phyloP scores from a whole-genome alignment of 345 rosid species.

The Limnanthes douglasii region DNA sequence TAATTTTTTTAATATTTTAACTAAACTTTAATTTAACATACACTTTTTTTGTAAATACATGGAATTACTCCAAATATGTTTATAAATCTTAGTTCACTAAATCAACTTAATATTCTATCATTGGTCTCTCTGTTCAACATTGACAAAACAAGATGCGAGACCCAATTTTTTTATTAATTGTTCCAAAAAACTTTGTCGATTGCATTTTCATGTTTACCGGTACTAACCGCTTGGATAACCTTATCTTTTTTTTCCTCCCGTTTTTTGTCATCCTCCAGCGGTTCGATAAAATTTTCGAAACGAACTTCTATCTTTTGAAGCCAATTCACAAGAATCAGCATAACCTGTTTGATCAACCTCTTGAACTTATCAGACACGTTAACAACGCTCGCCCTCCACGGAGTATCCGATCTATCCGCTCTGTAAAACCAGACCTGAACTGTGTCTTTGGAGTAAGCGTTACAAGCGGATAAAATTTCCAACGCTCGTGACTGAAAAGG shows the following conservation, averaged over 20 bases:
- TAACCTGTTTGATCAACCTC: slow-evolving; percentile 1
- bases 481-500: slow-evolving; percentile 25
- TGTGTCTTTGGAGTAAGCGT: slow-evolving; percentile 16
- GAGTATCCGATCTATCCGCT: background rate
- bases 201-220: slow-evolving; percentile 4
- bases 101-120: too few relatives aligned
- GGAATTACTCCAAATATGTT: too few relatives aligned
- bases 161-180: slow-evolving; percentile 11
- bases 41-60: too few relatives aligned
- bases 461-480: slow-evolving; percentile 20
- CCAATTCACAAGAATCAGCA: slow-evolving; percentile 3
- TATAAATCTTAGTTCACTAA: too few relatives aligned
- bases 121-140: too few relatives aligned
- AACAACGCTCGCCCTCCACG: background rate
- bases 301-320: slow-evolving; percentile 9
- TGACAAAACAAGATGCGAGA: too few relatives aligned
- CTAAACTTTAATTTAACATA: too few relatives aligned
- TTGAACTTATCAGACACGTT: slow-evolving; percentile 6
- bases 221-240: too few relatives aligned
- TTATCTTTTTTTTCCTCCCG: background rate
- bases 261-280: background rate
- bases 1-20: too few relatives aligned
- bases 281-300: slow-evolving; percentile 7
- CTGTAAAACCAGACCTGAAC: slow-evolving; percentile 19
- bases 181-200: slow-evolving; percentile 6